Conservation (phyloP, 1,284 basidiomycete genomes). For the Heterobasidion irregulare region DNA sequence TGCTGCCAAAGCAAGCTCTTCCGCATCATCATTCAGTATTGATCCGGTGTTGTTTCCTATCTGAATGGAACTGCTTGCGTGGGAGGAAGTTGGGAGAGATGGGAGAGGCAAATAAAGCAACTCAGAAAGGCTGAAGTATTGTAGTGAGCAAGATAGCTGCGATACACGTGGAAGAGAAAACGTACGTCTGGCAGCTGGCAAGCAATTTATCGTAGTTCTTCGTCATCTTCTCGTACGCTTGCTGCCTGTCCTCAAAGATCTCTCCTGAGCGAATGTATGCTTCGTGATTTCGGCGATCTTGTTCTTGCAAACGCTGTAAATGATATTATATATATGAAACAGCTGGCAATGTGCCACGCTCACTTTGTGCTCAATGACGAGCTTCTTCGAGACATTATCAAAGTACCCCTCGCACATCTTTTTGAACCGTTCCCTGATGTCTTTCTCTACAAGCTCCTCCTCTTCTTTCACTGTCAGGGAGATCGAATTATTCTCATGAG, state of each 20-base stretch:
- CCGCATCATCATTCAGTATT: conserved; percentile 34
- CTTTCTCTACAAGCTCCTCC: conserved; percentile 74
- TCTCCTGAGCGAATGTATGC: conserved; percentile 98
- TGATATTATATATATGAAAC: neutral
- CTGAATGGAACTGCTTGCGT: conserved; percentile 71
- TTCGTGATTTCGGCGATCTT: conserved; percentile 94
- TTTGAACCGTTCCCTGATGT: conserved; percentile 83
- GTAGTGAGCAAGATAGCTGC: neutral
- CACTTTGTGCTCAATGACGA: conserved; percentile 87
- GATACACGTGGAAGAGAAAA: conserved; percentile 4
- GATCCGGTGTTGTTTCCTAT: conserved; percentile 49
- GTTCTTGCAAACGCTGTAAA: conserved; percentile 83
- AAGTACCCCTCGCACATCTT: conserved; percentile 93
- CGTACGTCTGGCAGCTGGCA: conserved; percentile 77
- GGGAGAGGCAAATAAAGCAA: conserved; percentile 79
- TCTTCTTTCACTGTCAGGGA: conserved; percentile 40
- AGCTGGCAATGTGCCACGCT: conserved; percentile 10
- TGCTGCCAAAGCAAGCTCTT: conserved; percentile 45
- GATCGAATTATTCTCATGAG: conserved; percentile 30
- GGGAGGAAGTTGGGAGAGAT: conserved; percentile 69
- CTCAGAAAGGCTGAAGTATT: conserved; percentile 68
- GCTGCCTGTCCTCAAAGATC: conserved; percentile 98
- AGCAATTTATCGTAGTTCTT: conserved; percentile 90
- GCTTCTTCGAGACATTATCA: conserved; percentile 84
- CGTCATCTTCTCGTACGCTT: conserved; percentile 97